Conservation (phyloP, 805 yeast species). For the Sungouiozyma intestinalis region DNA sequence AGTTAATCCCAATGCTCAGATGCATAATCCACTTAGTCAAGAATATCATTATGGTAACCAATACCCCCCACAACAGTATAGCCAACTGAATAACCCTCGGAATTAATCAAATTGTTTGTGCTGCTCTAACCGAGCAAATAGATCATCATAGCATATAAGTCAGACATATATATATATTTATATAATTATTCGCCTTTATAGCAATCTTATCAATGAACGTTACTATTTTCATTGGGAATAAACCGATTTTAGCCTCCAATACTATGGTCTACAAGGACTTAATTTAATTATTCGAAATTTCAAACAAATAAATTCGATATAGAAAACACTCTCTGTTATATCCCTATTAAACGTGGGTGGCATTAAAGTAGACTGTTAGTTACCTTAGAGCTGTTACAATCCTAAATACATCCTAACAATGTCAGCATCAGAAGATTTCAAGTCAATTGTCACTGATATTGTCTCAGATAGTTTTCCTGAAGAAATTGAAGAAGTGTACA, state of each 20-base stretch:
- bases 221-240: too few species aligned
- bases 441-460: conserved; percentile 18
- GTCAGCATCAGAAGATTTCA: conserved; percentile 11
- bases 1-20: neutral
- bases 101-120: too few species aligned
- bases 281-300: too few species aligned
- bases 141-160: too few species aligned
- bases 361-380: neutral
- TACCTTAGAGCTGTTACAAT: neutral
- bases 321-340: neutral
- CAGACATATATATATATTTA: too few species aligned
- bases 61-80: neutral
- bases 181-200: too few species aligned
- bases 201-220: too few species aligned
- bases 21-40: neutral
- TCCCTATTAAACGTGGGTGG: neutral
- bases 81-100: neutral
- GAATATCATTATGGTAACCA: neutral
- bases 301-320: neutral
- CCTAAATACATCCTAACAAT: conserved; percentile 6
- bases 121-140: too few species aligned
- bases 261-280: too few species aligned
- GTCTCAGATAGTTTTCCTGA: conserved; percentile 28
- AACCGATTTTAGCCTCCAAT: too few species aligned
- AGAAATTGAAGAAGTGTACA: conserved; percentile 25